Percentiles rank a stretch among this genome's conserved stretches.
Conservation (phyloP, 768 basidiomycete species). For the Agrocybe pediades region DNA sequence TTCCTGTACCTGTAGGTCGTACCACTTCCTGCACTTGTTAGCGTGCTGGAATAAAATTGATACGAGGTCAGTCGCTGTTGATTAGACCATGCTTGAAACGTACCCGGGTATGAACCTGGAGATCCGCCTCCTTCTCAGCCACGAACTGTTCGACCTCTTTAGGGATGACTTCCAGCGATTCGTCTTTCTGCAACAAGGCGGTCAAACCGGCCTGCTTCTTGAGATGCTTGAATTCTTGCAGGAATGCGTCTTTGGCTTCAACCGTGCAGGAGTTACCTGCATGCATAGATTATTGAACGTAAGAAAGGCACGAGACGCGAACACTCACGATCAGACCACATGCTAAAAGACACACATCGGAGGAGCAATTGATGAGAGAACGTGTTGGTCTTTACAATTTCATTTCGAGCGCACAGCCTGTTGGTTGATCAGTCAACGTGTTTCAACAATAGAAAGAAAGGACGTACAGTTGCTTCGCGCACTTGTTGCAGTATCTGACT, state of each 20-base stretch:
- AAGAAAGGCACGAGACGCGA: too few species aligned
- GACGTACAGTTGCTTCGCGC: slow-evolving; percentile 23
- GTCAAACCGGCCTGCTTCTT: too few species aligned
- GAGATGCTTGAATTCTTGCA: slow-evolving; percentile 13
- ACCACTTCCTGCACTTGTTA: too few species aligned
- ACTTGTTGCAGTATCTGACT: slow-evolving; percentile 25
- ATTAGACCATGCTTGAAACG: too few species aligned
- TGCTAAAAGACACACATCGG: slow-evolving; percentile 10
- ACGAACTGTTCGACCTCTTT: too few species aligned
- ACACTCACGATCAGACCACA: slow-evolving; percentile 4
- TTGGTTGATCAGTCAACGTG: slow-evolving; percentile 2
- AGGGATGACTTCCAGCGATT: not conserved
- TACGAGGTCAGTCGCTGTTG: too few species aligned
- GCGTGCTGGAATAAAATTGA: too few species aligned
- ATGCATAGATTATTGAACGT: not conserved
- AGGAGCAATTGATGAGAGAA: slow-evolving; percentile 7
- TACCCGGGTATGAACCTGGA: too few species aligned
- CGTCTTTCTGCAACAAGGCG: slow-evolving; percentile 17
- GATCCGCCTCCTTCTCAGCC: too few species aligned
- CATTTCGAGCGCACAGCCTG: slow-evolving; percentile 1
- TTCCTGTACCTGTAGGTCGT: too few species aligned
- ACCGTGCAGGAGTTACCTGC: slow-evolving; percentile 18
- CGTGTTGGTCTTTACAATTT: slow-evolving; percentile 2
- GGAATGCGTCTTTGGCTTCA: slow-evolving; percentile 18
- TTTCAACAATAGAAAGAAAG: not conserved